Percentiles rank a stretch among this genome's conserved stretches.
Conservation (phyloP, 352 stramenopile genomes). For the Thraustochytrium sp. region DNA sequence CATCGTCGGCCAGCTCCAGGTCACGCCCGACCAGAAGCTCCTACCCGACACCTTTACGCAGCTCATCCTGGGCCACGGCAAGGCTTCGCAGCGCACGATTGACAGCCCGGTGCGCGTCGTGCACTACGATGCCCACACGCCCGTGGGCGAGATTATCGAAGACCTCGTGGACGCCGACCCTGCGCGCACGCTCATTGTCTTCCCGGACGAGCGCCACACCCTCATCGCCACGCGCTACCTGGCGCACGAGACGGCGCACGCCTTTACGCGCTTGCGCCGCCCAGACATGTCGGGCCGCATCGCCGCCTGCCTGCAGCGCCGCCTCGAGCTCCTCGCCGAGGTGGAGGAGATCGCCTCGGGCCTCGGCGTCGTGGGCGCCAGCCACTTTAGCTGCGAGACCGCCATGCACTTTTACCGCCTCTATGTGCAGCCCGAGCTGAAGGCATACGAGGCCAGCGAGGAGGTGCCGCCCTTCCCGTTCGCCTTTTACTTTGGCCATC, state of each 20-base stretch:
- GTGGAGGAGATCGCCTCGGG: slow-evolving; percentile 13
- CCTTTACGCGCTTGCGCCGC: background rate
- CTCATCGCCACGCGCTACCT: background rate
- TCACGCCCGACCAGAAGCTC: background rate
- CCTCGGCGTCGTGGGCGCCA: background rate
- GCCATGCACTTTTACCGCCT: background rate
- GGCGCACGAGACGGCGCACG: background rate
- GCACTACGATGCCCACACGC: background rate
- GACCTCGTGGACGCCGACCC: background rate
- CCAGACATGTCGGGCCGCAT: slow-evolving; percentile 3
- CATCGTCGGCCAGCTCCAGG: background rate
- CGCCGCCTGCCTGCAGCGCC: background rate
- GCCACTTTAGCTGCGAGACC: slow-evolving; percentile 24
- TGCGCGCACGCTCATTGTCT: background rate
- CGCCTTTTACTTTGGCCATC: slow-evolving; percentile 15
- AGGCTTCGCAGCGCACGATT: background rate
- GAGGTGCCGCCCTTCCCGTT: slow-evolving; percentile 6
- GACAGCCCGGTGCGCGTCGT: background rate
- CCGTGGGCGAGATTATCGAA: background rate
- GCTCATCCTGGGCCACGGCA: background rate
- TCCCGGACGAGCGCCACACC: background rate
- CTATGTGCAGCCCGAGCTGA: slow-evolving; percentile 29
- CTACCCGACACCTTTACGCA: background rate
- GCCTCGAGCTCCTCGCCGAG: slow-evolving; percentile 27
- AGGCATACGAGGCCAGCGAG: background rate